A percentile compares a stretch with the other conserved stretches of the same genome.
phyloP scores from a whole-genome alignment of 768 basidiomycete species.

The Podaxis sp. region DNA sequence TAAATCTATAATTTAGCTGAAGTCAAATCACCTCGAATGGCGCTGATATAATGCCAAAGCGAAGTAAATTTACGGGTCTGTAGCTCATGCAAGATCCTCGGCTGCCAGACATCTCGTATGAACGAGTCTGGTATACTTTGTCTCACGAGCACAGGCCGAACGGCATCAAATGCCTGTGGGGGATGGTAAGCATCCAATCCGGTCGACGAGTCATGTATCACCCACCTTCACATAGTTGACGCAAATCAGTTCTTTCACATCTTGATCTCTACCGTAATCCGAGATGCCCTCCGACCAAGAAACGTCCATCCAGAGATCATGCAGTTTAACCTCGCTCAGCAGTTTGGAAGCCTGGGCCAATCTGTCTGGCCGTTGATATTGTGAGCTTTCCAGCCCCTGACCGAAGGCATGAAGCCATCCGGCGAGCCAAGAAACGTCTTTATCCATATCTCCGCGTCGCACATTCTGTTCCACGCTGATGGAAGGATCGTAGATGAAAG shows the following conservation, averaged over 20 bases:
- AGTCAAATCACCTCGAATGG: background rate
- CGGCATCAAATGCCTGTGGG: background rate
- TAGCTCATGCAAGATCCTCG: background rate
- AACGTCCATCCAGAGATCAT: slow-evolving; percentile 7
- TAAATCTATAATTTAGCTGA: background rate
- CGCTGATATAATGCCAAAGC: slow-evolving; percentile 4
- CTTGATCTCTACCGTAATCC: background rate
- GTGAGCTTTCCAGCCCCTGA: background rate
- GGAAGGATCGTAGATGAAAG: background rate
- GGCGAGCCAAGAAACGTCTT: background rate
- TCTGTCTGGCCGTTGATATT: background rate
- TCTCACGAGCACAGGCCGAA: background rate
- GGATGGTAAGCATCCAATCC: background rate
- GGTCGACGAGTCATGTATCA: background rate
- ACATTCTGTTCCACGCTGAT: background rate
- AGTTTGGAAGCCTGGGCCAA: background rate
- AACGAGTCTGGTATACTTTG: slow-evolving; percentile 1
- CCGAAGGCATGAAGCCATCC: slow-evolving; percentile 2
- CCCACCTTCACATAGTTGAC: slow-evolving; percentile 2
- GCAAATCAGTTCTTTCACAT: background rate
- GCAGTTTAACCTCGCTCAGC: background rate
- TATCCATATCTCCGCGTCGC: background rate
- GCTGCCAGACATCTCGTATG: background rate
- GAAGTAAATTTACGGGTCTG: background rate
- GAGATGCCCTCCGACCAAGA: background rate